Conservation (phyloP, 495 filamentous ascomycete genomes). For the Beverwykella pulmonaria region DNA sequence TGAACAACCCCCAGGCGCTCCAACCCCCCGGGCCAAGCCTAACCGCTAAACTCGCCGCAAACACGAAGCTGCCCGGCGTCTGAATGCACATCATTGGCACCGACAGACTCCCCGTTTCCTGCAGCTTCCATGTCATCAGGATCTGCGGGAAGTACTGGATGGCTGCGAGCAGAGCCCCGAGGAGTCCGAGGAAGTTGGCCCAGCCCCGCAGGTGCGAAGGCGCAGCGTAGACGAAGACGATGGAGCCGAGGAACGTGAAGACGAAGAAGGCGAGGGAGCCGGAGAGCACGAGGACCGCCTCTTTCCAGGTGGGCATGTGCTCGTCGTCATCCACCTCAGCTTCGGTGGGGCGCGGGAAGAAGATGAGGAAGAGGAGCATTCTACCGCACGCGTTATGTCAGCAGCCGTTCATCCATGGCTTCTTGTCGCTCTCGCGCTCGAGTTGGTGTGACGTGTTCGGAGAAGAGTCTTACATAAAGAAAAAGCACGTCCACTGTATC, state of each 20-base stretch:
- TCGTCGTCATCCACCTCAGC: constrained; percentile 33
- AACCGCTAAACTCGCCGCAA: constrained; percentile 79
- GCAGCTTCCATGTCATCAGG: constrained; percentile 80
- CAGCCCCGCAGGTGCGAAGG: constrained; percentile 66
- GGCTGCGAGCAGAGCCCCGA: constrained; percentile 74
- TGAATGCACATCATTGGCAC: constrained; percentile 99
- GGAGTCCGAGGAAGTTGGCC: constrained; percentile 82
- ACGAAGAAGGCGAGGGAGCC: constrained; percentile 73
- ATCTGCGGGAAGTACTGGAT: constrained; percentile 96
- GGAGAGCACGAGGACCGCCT: constrained; percentile 71
- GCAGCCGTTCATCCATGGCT: too few relatives aligned
- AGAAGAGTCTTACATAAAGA: constrained; percentile 69
- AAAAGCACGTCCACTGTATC: constrained; percentile 88
- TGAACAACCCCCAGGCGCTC: constrained; percentile 91
- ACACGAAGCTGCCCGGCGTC: constrained; percentile 87
- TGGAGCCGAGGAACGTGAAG: constrained; percentile 64
- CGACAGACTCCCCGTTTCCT: constrained; percentile 83
- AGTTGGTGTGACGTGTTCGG: neutral
- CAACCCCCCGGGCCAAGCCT: constrained; percentile 81
- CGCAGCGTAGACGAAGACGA: constrained; percentile 58
- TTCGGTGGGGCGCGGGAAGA: constrained; percentile 48
- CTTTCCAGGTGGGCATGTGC: constrained; percentile 66
- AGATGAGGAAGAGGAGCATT: constrained; percentile 51
- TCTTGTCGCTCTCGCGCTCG: neutral
- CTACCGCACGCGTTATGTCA: constrained; percentile 26